Base-by-base conservation (phyloP, 176 grass and related monocot species). In the Ampelocalamus luodianensis region DNA sequence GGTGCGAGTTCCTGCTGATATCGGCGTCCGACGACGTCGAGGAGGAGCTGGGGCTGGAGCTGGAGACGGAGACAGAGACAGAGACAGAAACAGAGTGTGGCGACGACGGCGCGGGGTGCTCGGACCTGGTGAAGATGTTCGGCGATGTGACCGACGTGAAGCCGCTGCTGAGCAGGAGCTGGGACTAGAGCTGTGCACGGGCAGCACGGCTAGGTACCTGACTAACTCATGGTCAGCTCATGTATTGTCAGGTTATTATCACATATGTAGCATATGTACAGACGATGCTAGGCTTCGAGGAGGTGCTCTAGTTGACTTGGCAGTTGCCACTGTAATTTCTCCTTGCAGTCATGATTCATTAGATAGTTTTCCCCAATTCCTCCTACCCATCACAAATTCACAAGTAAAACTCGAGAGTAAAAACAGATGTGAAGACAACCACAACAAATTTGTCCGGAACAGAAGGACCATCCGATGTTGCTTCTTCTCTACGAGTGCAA, bases 1-100 rank as follows among this genome's bases (percentile, higher is more conserved):
- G 95, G 2, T 95, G 93, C 82, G 92, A 97, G 89, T 79, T 95
- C 44, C 84, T 97, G 79, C 91, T 97, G 18, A 90, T 97, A 62
- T 84, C 92, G 32, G 93, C 95, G 40, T 91, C 95, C 11, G 91
- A 93, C 12, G 83, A 98, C 79, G 84, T 95, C 1, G 91, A 95
- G 66, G 93, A 90, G 60, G 89, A 98, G 88, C 88, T 95, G 24
- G 93, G 93, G 17, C 71, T 98, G 38, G 91, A 90, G 84, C 81
- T 97, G 73, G 76, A 86, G 56, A 88, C 79, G 4, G 92, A 95
- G 66, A 81, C 65, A 24, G 87, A 48, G 24, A 10, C 43, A 2
- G 43, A 45, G 1, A 34, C 36, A 1, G 53, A 38, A 2, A 0
- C 16, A 4, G 37, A 23, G 0, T 20, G 70, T 26, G 72, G 39